These are phyloP conservation scores for Vaccinium darrowii DNA, from an alignment of 148 eudicot genomes.

Conservation along the genomic window DNA sequence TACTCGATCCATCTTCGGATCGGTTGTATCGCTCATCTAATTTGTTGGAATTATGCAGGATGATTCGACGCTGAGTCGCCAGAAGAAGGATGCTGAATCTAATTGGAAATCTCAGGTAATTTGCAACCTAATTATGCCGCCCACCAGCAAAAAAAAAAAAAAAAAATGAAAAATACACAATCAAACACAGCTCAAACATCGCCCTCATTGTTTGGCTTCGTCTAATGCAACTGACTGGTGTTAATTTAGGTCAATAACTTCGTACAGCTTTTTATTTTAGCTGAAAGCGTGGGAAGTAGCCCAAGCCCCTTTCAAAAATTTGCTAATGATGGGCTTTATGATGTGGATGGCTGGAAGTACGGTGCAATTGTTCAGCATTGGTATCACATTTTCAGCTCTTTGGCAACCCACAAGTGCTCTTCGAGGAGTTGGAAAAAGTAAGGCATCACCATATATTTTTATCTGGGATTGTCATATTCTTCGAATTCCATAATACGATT, in stretches of 20 bases:
- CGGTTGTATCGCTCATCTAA: background rate
- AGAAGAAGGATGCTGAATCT: conserved; percentile 87
- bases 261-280: conserved; percentile 8
- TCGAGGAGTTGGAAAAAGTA: conserved; percentile 91
- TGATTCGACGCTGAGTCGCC: conserved; percentile 67
- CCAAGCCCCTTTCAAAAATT: conserved; percentile 83
- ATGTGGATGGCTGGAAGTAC: conserved; percentile 99
- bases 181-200: too few relatives aligned
- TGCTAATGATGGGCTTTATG: conserved; percentile 97
- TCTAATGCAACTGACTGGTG: background rate
- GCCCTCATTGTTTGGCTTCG: too few relatives aligned
- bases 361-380: conserved; percentile 92
- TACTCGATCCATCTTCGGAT: too few relatives aligned
- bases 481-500: too few relatives aligned
- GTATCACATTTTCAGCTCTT: conserved; percentile 92
- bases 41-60: conserved; percentile 39
- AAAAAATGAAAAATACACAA: too few relatives aligned
- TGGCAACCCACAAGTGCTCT: conserved; percentile 93
- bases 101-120: conserved; percentile 86
- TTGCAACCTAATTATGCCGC: too few relatives aligned
- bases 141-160: too few relatives aligned
- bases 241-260: background rate
- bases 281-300: conserved; percentile 99
- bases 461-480: background rate
- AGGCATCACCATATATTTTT: background rate